These are phyloP conservation scores for Eucalyptus curtisii DNA, from an alignment of 345 rosid genomes.

Conservation along the genomic window DNA sequence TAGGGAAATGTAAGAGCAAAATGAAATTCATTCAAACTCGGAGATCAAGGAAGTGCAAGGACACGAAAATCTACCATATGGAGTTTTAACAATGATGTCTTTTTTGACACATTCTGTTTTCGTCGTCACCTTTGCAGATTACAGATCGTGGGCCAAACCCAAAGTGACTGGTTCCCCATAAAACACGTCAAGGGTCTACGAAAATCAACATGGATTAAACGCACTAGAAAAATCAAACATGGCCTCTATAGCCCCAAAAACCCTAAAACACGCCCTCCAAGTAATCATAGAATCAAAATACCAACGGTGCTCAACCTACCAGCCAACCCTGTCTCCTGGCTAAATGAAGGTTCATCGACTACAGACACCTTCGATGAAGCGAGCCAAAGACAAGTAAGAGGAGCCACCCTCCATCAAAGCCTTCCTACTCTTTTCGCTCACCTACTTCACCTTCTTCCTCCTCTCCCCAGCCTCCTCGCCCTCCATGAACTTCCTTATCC, in stretches of 20 bases:
- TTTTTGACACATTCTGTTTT: not conserved
- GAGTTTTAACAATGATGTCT: not conserved
- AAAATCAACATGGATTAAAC: not conserved
- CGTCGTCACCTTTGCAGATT: not conserved
- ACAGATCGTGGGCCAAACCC: not conserved
- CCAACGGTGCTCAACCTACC: not conserved
- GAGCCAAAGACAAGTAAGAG: slow-evolving; percentile 3
- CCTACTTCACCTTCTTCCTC: slow-evolving; percentile 14
- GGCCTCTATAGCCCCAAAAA: not conserved
- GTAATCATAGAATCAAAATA: not conserved
- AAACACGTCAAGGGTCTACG: not conserved
- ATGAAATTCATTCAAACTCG: not conserved
- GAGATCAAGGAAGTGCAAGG: not conserved
- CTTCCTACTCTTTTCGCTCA: slow-evolving; percentile 6
- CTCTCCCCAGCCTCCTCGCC: not conserved
- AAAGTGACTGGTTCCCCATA: not conserved
- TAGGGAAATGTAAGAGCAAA: not conserved
- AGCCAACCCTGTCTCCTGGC: not conserved
- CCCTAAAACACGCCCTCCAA: not conserved
- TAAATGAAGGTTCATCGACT: not conserved
- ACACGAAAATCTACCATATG: not conserved
- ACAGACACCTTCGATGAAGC: slow-evolving; percentile 9
- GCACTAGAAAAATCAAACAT: no score
- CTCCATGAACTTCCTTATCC: slow-evolving; percentile 28
- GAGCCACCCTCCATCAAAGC: slow-evolving; percentile 40